These are phyloP conservation scores for Botrytis paeoniae DNA, from an alignment of 2,329 filamentous ascomycete genomes.

Conservation along the genomic window DNA sequence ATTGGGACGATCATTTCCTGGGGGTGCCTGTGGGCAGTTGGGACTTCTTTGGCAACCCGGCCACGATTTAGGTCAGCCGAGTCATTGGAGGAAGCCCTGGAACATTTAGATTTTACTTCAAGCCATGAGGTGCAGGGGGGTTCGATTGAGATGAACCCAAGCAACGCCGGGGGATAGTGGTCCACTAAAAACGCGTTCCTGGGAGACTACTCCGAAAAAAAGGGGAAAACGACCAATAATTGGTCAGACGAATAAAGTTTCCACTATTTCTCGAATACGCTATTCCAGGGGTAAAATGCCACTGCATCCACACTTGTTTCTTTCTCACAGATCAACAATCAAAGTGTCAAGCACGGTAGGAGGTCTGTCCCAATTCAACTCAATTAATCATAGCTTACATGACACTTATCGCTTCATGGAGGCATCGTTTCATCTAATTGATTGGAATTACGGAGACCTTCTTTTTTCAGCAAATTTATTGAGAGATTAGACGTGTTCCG, in stretches of 20 bases:
- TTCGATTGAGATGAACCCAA: constrained; percentile 33
- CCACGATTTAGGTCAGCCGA: constrained; percentile 8
- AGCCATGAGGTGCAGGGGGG: constrained; percentile 26
- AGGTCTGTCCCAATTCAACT: background rate
- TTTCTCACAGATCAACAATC: constrained; percentile 16
- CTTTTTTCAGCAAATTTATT: background rate
- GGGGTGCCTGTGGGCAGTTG: constrained; percentile 5
- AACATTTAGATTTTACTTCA: constrained; percentile 13
- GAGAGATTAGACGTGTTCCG: background rate
- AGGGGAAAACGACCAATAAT: constrained; percentile 18
- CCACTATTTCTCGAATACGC: constrained; percentile 12
- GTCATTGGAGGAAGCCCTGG: constrained; percentile 19
- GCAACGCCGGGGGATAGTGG: constrained; percentile 20
- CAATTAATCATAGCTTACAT: background rate
- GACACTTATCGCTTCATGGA: background rate
- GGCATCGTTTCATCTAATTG: background rate
- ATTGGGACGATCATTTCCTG: constrained; percentile 14
- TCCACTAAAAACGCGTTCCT: constrained; percentile 33
- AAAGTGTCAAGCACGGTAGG: constrained; percentile 16
- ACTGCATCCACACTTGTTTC: constrained; percentile 4
- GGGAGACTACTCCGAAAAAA: constrained; percentile 14
- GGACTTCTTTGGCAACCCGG: constrained; percentile 15
- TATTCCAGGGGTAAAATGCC: constrained; percentile 22
- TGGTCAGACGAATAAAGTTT: constrained; percentile 16
- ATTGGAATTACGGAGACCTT: constrained; percentile 10